These are phyloP conservation scores for Aspergillus sergii DNA, from an alignment of 2,329 filamentous ascomycete species.

Conservation along the genomic window DNA sequence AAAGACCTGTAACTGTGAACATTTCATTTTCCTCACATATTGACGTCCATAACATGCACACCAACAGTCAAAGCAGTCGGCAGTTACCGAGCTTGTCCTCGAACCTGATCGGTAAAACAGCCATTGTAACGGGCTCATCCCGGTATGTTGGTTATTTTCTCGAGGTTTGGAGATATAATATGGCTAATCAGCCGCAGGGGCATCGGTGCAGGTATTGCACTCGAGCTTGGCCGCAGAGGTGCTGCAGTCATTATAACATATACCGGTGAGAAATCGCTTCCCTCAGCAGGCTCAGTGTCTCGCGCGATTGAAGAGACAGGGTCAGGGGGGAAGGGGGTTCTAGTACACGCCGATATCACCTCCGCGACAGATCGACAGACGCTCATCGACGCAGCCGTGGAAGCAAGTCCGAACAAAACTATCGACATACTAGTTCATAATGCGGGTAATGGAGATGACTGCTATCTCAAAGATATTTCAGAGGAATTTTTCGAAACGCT, in stretches of 20 bases:
- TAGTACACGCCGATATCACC: background rate
- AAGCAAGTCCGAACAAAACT: background rate
- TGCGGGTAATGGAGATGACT: background rate
- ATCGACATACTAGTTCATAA: background rate
- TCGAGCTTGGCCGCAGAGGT: conserved; percentile 1
- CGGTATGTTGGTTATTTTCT: background rate
- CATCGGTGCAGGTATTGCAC: conserved; percentile 1
- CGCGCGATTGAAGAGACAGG: background rate
- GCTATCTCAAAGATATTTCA: background rate
- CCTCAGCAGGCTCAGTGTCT: background rate
- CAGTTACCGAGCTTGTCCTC: background rate
- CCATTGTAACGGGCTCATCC: background rate
- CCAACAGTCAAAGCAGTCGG: background rate
- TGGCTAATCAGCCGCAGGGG: background rate
- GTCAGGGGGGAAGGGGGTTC: background rate
- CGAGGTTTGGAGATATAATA: background rate
- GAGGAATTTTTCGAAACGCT: background rate
- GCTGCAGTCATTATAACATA: conserved; percentile 3
- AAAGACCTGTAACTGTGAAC: background rate
- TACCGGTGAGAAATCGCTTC: background rate
- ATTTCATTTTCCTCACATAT: background rate
- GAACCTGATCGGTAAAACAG: background rate
- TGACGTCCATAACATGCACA: background rate
- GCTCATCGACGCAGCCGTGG: background rate
- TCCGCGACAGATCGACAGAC: background rate